Conservation (phyloP, 768 basidiomycete genomes). For the Macrolepiota fuliginosa region DNA sequence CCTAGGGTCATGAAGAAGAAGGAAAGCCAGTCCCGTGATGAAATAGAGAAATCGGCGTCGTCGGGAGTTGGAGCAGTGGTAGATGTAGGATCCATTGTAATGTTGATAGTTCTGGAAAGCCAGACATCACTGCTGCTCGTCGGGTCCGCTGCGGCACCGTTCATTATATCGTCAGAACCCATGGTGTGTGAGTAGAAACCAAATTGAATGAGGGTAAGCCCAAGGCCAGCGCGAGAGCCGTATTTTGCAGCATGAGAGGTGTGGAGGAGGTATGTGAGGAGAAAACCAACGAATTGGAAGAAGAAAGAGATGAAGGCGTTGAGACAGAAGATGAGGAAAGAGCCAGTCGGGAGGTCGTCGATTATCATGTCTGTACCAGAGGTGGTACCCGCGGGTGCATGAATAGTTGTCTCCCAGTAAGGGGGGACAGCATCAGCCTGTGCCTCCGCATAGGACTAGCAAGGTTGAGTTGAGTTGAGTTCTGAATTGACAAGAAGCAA, state of each 20-base stretch:
- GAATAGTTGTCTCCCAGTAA: conserved; percentile 96
- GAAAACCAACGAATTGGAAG: conserved; percentile 95
- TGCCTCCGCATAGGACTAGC: conserved; percentile 81
- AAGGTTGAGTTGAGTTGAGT: neutral
- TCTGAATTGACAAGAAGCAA: conserved; percentile 11
- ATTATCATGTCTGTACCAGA: conserved; percentile 67
- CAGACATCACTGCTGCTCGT: neutral
- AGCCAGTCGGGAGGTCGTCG: conserved; percentile 87
- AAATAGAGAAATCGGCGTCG: conserved; percentile 28
- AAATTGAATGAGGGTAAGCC: conserved; percentile 91
- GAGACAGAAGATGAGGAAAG: conserved; percentile 66
- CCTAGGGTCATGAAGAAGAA: conserved; percentile 91
- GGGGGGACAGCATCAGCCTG: conserved; percentile 88
- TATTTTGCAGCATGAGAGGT: conserved; percentile 91
- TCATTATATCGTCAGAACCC: conserved; percentile 24
- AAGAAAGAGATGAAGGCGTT: conserved; percentile 88
- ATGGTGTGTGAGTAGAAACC: conserved; percentile 69
- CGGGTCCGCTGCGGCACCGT: conserved; percentile 13
- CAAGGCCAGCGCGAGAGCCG: conserved; percentile 94
- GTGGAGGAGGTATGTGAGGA: conserved; percentile 90
- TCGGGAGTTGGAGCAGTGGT: conserved; percentile 23
- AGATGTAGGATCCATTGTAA: conserved; percentile 14
- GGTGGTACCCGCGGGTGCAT: conserved; percentile 62
- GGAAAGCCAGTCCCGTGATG: conserved; percentile 84
- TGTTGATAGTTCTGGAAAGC: neutral